Conservation (phyloP, 1,139 yeast species). For the Taphrina flavorubra region DNA sequence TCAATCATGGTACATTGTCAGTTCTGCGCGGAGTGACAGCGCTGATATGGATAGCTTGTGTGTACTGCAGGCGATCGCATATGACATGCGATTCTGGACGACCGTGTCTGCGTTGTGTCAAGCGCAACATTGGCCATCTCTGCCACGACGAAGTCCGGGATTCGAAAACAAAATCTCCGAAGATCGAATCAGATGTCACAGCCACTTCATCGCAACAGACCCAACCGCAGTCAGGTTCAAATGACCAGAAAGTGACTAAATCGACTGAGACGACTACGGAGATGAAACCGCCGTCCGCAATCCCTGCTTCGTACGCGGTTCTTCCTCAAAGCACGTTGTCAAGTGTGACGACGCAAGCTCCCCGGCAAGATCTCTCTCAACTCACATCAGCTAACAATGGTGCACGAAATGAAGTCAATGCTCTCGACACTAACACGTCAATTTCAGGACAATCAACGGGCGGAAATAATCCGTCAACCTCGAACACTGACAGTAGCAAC, state of each 20-base stretch:
- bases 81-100: slow-evolving; percentile 87
- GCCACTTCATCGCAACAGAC: background rate
- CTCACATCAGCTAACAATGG: background rate
- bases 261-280: background rate
- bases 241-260: background rate
- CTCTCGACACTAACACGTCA: background rate
- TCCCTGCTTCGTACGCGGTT: slow-evolving; percentile 11
- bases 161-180: slow-evolving; percentile 26
- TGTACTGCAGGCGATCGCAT: slow-evolving; percentile 89
- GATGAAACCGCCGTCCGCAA: slow-evolving; percentile 32
- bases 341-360: background rate
- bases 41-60: slow-evolving; percentile 68
- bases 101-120: slow-evolving; percentile 87
- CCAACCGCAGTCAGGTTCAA: background rate
- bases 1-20: slow-evolving; percentile 26
- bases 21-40: slow-evolving; percentile 50
- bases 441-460: background rate
- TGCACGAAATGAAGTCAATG: background rate
- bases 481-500: slow-evolving; percentile 9
- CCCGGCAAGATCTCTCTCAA: background rate
- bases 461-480: background rate
- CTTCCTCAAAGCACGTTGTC: background rate
- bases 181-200: slow-evolving; percentile 2
- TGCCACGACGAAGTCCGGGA: slow-evolving; percentile 76
- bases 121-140: slow-evolving; percentile 84